phyloP scores from a whole-genome alignment of 2,329 filamentous ascomycete species.

The Ophiocordyceps camponoti-leonardi region DNA sequence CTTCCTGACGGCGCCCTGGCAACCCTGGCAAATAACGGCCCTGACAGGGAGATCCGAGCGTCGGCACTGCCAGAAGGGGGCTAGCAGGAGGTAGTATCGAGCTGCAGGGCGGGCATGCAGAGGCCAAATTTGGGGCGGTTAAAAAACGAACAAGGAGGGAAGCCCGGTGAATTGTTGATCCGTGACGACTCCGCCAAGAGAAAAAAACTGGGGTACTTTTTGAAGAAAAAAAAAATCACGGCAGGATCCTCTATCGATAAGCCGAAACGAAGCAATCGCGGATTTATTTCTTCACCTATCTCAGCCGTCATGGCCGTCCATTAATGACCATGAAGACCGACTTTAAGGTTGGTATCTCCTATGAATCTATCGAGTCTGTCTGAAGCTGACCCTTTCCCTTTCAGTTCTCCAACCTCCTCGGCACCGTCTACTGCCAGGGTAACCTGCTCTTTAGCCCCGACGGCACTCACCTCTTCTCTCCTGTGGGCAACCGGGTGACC shows the following conservation, averaged over 20 bases:
- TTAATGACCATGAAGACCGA: conserved; percentile 82
- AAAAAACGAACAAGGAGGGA: neutral
- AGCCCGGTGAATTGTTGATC: neutral
- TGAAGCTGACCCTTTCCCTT: neutral
- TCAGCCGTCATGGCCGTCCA: conserved; percentile 14
- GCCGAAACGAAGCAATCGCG: conserved; percentile 2
- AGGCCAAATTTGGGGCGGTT: neutral
- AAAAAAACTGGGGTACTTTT: too few relatives aligned
- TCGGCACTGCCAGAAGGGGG: conserved; percentile 5
- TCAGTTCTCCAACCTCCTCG: conserved; percentile 94
- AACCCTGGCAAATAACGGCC: neutral
- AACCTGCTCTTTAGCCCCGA: conserved; percentile 94
- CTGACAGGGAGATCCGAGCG: conserved; percentile 3
- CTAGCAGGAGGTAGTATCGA: conserved; percentile 2
- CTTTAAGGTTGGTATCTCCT: conserved; percentile 55
- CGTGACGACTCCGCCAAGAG: too few relatives aligned
- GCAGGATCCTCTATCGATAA: conserved; percentile 7
- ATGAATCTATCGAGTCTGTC: neutral
- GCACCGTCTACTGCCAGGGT: conserved; percentile 95
- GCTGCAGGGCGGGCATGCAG: neutral
- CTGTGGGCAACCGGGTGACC: conserved; percentile 88
- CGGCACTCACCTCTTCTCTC: conserved; percentile 87
- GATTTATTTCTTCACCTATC: conserved; percentile 11
- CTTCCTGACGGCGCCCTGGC: neutral
- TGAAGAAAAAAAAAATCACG: neutral